phyloP scores from a whole-genome alignment of 805 yeast species.

The Hermanozyma aechmeae region DNA sequence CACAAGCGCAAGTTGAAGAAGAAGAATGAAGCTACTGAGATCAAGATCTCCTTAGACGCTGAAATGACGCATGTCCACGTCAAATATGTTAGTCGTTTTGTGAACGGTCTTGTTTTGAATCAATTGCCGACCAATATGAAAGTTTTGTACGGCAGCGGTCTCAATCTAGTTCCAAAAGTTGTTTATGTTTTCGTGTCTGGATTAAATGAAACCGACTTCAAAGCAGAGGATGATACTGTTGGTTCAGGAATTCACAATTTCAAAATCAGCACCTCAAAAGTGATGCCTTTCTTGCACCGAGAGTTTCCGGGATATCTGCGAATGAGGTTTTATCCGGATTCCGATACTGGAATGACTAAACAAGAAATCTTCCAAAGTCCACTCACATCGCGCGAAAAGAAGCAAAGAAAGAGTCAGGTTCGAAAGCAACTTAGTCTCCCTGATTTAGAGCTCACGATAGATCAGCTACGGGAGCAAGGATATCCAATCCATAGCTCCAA shows the following conservation, averaged over 20 bases:
- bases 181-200: constrained; percentile 63
- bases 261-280: constrained; percentile 31
- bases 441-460: constrained; percentile 44
- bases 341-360: no score
- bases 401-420: constrained; percentile 21
- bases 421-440: constrained; percentile 35
- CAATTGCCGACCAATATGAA: constrained; percentile 18
- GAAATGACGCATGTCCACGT: constrained; percentile 9
- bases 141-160: constrained; percentile 1
- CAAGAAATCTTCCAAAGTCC: no score
- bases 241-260: constrained; percentile 21
- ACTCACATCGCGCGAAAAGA: constrained; percentile 37
- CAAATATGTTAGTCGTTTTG: constrained; percentile 25
- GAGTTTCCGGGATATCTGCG: constrained; percentile 70
- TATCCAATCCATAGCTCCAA: constrained; percentile 49
- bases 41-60: constrained; percentile 8
- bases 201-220: constrained; percentile 38
- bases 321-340: no score
- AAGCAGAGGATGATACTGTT: constrained; percentile 3
- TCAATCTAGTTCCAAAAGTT: constrained; percentile 23
- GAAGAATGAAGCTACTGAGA: constrained; percentile 15
- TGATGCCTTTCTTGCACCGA: constrained; percentile 36
- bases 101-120: constrained; percentile 39
- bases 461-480: constrained; percentile 38
- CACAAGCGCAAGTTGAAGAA: constrained; percentile 25